Evolutionary conservation across 116 monocot genomes (phyloP).

Genomic region (Trichopus zeylanicus): DNA sequence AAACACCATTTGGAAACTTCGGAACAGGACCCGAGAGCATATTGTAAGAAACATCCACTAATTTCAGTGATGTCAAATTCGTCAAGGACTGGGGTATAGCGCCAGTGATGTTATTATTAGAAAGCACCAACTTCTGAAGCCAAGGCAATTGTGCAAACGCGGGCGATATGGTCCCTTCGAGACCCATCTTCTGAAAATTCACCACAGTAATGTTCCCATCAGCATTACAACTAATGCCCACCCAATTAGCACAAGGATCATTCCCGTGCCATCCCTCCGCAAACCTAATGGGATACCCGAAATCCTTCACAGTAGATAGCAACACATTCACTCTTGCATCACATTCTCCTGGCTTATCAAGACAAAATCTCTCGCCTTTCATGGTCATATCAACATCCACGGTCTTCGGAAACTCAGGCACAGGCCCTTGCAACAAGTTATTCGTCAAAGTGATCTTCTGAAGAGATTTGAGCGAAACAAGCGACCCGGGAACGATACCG

Average conservation of each 20-base stretch:
- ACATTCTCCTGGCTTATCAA: conserved; percentile 37
- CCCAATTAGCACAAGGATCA: conserved; percentile 59
- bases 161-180: conserved; percentile 58
- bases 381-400: conserved; percentile 22
- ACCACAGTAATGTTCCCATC: conserved; percentile 59
- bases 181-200: conserved; percentile 66
- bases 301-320: conserved; percentile 27
- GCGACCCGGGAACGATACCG: conserved; percentile 46
- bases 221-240: conserved; percentile 55
- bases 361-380: conserved; percentile 57
- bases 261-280: conserved; percentile 78
- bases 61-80: conserved; percentile 27
- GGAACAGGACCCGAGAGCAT: conserved; percentile 53
- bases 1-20: conserved; percentile 35
- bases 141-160: conserved; percentile 34
- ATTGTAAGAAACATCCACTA: conserved; percentile 72
- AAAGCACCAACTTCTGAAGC: conserved; percentile 54
- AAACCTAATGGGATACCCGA: conserved; percentile 52
- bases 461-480: conserved; percentile 29
- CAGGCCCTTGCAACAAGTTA: conserved; percentile 69
- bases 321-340: conserved; percentile 54
- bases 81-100: conserved; percentile 48
- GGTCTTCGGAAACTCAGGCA: conserved; percentile 34
- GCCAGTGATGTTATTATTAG: conserved; percentile 61
- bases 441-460: conserved; percentile 48